Evolutionary conservation across 129 eudicot genomes (phyloP).

Genomic region (Silybum marianum): DNA sequence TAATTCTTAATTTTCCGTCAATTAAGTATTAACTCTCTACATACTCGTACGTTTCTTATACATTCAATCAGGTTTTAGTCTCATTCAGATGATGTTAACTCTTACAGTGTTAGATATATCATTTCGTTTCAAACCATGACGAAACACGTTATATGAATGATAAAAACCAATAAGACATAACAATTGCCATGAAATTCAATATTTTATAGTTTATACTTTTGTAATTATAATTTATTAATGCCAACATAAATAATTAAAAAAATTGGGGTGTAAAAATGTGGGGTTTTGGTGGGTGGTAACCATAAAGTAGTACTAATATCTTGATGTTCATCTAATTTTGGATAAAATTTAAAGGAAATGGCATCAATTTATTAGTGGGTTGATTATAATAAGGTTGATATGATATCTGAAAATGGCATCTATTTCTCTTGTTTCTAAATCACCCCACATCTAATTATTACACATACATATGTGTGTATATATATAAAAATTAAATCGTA

Average conservation of each 20-base stretch:
- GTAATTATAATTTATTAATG: neutral
- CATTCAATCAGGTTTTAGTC: neutral
- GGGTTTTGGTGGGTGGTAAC: conserved; percentile 19
- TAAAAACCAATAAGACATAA: neutral
- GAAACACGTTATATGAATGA: neutral
- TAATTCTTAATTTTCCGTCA: neutral
- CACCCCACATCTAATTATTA: neutral
- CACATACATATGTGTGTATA: neutral
- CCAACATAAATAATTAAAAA: too few species aligned
- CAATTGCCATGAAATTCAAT: neutral
- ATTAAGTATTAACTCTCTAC: neutral
- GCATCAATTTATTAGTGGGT: conserved; percentile 27
- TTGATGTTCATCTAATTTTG: conserved; percentile 31
- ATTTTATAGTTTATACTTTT: too few species aligned
- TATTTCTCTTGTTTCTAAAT: conserved; percentile 7
- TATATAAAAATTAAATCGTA: too few species aligned
- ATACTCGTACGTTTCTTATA: neutral
- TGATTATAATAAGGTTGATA: conserved; percentile 19
- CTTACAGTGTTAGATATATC: neutral
- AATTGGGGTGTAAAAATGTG: conserved; percentile 7
- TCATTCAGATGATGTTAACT: neutral
- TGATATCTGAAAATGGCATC: conserved; percentile 21
- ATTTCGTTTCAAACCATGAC: neutral
- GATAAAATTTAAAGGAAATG: conserved; percentile 32
- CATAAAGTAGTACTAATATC: conserved; percentile 29